Percentiles rank a stretch among this genome's conserved stretches.
phyloP scores from a whole-genome alignment of 345 rosid species.

The Sisymbrium irio region DNA sequence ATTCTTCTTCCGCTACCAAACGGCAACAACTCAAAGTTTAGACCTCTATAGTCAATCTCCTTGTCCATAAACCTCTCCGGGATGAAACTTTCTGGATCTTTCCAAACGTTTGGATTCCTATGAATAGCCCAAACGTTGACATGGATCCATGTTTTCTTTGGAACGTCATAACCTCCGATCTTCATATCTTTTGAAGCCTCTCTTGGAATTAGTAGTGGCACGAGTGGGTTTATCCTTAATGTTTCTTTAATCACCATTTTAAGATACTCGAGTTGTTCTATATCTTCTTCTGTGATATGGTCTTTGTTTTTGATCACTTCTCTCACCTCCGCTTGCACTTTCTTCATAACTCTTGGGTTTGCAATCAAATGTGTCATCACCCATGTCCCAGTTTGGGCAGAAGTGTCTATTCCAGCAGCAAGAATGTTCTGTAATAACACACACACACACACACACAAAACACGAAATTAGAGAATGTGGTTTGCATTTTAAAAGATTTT shows the following conservation, averaged over 20 bases:
- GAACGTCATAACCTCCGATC: conserved; percentile 17
- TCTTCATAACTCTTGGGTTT: conserved; percentile 31
- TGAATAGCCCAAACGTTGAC: conserved; percentile 23
- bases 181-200: conserved; percentile 16
- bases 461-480: background rate
- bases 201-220: conserved; percentile 28
- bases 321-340: conserved; percentile 28
- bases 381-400: conserved; percentile 24
- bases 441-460: background rate
- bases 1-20: conserved; percentile 64
- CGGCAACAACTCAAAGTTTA: conserved; percentile 49
- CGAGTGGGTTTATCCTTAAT: conserved; percentile 14
- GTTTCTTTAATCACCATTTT: conserved; percentile 34
- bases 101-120: conserved; percentile 29
- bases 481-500: background rate
- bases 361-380: conserved; percentile 25
- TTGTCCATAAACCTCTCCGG: conserved; percentile 30
- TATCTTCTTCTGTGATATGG: conserved; percentile 16
- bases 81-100: conserved; percentile 22
- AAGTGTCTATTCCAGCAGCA: conserved; percentile 24
- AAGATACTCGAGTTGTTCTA: conserved; percentile 24
- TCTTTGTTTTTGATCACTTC: conserved; percentile 26
- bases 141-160: conserved; percentile 31
- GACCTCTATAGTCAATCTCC: conserved; percentile 47
- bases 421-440: conserved; percentile 23